Conservation (phyloP, 129 eudicot genomes). For the Solidago caesia region DNA sequence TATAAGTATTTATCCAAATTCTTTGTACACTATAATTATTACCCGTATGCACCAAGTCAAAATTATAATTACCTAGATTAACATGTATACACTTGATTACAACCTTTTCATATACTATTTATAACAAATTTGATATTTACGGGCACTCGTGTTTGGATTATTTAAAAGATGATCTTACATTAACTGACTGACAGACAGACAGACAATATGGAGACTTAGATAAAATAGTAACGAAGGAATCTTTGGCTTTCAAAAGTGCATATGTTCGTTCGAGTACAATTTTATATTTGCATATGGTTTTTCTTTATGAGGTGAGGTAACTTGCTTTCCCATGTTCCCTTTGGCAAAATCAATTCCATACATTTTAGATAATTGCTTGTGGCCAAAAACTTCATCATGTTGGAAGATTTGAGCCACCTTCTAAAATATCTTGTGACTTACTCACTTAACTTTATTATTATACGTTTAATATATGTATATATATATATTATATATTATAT, state of each 20-base stretch:
- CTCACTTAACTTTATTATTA: background rate
- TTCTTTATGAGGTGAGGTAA: slow-evolving; percentile 3
- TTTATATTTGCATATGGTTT: slow-evolving; percentile 24
- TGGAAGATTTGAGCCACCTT: slow-evolving; percentile 1
- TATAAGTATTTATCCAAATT: background rate
- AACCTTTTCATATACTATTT: background rate
- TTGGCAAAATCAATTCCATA: slow-evolving; percentile 19
- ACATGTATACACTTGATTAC: background rate
- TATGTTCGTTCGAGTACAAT: background rate
- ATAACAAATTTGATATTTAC: background rate
- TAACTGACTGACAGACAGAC: slow-evolving; percentile 27
- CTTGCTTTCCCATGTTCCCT: slow-evolving; percentile 34
- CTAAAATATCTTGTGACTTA: background rate
- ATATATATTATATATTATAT: background rate
- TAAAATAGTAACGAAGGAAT: slow-evolving; percentile 23
- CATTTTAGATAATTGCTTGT: slow-evolving; percentile 16
- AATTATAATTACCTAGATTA: too few relatives aligned
- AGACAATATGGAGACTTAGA: slow-evolving; percentile 9
- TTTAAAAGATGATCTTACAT: background rate
- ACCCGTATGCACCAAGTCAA: background rate
- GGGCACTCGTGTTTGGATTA: slow-evolving; percentile 7
- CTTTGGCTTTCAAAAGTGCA: slow-evolving; percentile 16
- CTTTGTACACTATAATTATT: background rate
- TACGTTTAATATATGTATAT: background rate
- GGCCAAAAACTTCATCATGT: slow-evolving; percentile 11